Conservation (phyloP, 75 land plant species). For the Cupressus sempervirens region DNA sequence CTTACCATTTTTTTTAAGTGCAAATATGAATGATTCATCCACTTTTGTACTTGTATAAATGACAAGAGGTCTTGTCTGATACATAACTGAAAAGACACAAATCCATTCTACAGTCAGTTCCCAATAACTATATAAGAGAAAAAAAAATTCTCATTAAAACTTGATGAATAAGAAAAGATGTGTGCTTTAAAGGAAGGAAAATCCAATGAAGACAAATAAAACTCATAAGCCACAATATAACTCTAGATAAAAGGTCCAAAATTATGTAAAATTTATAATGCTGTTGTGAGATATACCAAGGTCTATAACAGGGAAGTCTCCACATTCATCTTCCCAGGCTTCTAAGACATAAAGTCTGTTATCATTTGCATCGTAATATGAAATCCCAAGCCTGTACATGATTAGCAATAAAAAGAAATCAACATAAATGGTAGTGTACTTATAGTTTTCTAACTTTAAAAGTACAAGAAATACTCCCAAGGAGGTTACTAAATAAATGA, state of each 20-base stretch:
- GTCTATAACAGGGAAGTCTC: slow-evolving; percentile 67
- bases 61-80: slow-evolving; percentile 70
- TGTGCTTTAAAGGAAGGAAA: background rate
- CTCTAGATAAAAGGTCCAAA: background rate
- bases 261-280: background rate
- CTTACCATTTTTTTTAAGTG: slow-evolving; percentile 49
- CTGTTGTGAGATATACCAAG: slow-evolving; percentile 43
- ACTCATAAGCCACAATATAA: background rate
- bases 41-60: slow-evolving; percentile 92
- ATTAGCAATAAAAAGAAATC: background rate
- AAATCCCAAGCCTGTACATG: slow-evolving; percentile 73
- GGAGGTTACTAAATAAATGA: background rate
- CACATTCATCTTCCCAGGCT: slow-evolving; percentile 85
- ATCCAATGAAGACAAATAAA: background rate
- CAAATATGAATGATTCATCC: slow-evolving; percentile 74
- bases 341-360: slow-evolving; percentile 80
- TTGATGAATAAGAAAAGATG: background rate
- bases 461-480: background rate
- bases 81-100: slow-evolving; percentile 56
- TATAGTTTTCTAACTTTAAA: background rate
- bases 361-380: slow-evolving; percentile 71
- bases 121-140: background rate
- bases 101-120: background rate
- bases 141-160: background rate
- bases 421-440: background rate